Base-by-base conservation (phyloP, 2,329 filamentous ascomycete species). In the Cladosporium sp. region DNA sequence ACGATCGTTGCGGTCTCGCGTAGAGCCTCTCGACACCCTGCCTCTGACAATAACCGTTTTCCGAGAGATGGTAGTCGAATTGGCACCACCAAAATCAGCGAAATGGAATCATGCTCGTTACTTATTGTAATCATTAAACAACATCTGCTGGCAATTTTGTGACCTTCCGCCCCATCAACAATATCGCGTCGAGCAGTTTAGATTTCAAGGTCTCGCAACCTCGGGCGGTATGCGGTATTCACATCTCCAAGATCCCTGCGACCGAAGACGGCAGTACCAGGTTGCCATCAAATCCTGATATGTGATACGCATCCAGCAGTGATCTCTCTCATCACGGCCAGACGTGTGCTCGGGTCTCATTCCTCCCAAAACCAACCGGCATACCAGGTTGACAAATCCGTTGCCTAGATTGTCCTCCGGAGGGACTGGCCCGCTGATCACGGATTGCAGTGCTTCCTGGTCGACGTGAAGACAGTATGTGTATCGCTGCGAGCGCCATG, bases 381-480 rank as follows among this genome's bases (percentile, higher is more conserved):
- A 49, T 7, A 52, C 25, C 22, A 52, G 16, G 19, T 52, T 49
- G 16, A 52, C 50, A 15, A 30, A 49, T 5, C 43, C 50, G 11
- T 35, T 20, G 15, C 27, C 27, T 12, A 48, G 25, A 6, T 22
- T 46, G 16, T n/a, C 50, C n/a, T 20, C n/a, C 18, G 50, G 46
- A 20, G 38, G 50, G 22, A 35, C 13, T 3, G 42, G 39, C 5
- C 33, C 43, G 9, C 20, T 15, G 15, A 56, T 19, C 3, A 58
- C 33, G 11, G 51, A 55, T 6, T 51, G 43, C 18, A 57, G 12
- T 3, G 53, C 45, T 18, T 22, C 54, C 30, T 45, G 20, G 43
- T 57, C 55, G 12, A 59, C 51, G 19, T 55, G 54, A 1, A 58
- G 12, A 22, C 49, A 55, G 43, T 42, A 57, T 11, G 43, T 52